Conservation (phyloP, 306 rosid species). For the Sophora flavescens region DNA sequence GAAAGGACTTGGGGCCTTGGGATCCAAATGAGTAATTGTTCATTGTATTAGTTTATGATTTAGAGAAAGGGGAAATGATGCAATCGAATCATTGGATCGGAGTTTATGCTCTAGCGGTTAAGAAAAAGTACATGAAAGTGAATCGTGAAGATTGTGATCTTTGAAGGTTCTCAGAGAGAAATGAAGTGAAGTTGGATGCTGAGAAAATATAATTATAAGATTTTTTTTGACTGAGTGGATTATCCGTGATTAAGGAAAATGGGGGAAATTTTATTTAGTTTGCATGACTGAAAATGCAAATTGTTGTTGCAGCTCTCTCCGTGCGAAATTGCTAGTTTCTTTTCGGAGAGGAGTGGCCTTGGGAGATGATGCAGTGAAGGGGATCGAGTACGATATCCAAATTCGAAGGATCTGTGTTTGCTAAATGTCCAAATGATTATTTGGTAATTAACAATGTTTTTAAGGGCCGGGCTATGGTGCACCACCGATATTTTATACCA, state of each 20-base stretch:
- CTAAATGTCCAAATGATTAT: too few species aligned
- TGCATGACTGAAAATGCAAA: not conserved
- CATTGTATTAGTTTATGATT: slow-evolving; percentile 51
- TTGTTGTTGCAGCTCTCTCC: not conserved
- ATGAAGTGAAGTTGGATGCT: slow-evolving; percentile 15
- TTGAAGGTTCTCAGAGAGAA: slow-evolving; percentile 8
- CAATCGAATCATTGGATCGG: slow-evolving; percentile 46
- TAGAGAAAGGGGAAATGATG: not conserved
- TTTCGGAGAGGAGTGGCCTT: not conserved
- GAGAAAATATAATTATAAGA: not conserved
- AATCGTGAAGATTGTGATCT: slow-evolving; percentile 2
- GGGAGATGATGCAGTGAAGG: not conserved
- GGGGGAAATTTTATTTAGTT: not conserved
- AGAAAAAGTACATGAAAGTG: slow-evolving; percentile 13
- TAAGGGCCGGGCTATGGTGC: too few species aligned
- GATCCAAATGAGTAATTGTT: slow-evolving; percentile 66
- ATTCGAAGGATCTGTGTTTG: not conserved
- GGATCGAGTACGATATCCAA: not conserved
- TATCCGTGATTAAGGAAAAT: not conserved
- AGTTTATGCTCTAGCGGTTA: not conserved
- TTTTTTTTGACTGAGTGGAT: slow-evolving; percentile 9
- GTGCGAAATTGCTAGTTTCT: slow-evolving; percentile 2
- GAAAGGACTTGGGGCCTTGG: slow-evolving; percentile 66
- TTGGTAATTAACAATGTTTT: too few species aligned
- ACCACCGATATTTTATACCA: too few species aligned